Percentiles rank a stretch among this genome's conserved stretches.
Evolutionary conservation across 2,329 filamentous ascomycete genomes (phyloP).

Genomic region (Coniochaeta sp.): DNA sequence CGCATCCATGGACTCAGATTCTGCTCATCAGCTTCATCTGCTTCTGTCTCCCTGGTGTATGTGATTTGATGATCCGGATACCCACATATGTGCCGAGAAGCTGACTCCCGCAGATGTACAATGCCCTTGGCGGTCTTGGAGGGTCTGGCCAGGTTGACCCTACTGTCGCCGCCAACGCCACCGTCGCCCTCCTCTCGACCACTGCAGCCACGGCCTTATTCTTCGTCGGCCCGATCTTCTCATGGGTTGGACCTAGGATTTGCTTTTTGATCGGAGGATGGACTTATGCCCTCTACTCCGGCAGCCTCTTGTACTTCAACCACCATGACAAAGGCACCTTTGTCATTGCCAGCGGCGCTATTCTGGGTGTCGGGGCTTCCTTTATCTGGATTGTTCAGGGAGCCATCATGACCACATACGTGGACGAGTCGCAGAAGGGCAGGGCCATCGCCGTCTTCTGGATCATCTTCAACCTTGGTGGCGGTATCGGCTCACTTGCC

Average conservation of each 20-base stretch:
- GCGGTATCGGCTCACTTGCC: conserved; percentile 33
- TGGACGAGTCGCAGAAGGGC: conserved; percentile 32
- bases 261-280: conserved; percentile 36
- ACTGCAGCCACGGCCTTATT: conserved; percentile 35
- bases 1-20: conserved; percentile 39
- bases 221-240: conserved; percentile 34
- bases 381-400: conserved; percentile 36
- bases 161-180: conserved; percentile 37
- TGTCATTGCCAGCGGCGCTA: conserved; percentile 34
- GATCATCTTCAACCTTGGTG: conserved; percentile 38
- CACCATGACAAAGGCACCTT: conserved; percentile 29
- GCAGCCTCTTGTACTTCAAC: conserved; percentile 34
- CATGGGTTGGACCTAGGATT: conserved; percentile 30
- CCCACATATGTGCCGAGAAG: not conserved
- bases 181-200: conserved; percentile 32
- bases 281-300: conserved; percentile 38
- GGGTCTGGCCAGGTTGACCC: conserved; percentile 37
- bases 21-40: conserved; percentile 40
- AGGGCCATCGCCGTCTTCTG: conserved; percentile 34
- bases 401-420: conserved; percentile 40
- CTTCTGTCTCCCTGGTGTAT: conserved; percentile 37
- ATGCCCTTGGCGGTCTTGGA: conserved; percentile 35
- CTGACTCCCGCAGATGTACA: conserved; percentile 32
- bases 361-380: conserved; percentile 36
- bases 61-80: conserved; percentile 9